Conservation (phyloP, 192 early-diverging fungal genomes). For the Coemansia sp. region DNA sequence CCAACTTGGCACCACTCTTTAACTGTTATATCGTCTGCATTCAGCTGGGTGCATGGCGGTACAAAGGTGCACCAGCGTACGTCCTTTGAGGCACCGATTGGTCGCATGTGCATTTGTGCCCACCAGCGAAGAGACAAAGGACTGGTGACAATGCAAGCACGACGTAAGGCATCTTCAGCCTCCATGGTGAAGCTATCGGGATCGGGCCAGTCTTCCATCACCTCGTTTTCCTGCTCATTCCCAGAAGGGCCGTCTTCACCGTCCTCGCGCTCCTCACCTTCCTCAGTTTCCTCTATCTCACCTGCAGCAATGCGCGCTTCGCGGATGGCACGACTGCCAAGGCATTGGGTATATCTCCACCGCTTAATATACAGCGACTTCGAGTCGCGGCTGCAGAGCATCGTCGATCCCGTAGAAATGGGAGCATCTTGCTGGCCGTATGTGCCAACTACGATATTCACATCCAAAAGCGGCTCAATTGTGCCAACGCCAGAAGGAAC, state of each 20-base stretch:
- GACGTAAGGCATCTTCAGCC: slow-evolving; percentile 46
- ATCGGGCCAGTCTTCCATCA: slow-evolving; percentile 37
- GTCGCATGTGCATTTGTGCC: slow-evolving; percentile 49
- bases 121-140: slow-evolving; percentile 46
- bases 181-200: slow-evolving; percentile 30
- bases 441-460: slow-evolving; percentile 31
- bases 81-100: slow-evolving; percentile 45
- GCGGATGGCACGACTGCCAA: slow-evolving; percentile 28
- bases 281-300: slow-evolving; percentile 49
- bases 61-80: slow-evolving; percentile 39
- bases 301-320: slow-evolving; percentile 32
- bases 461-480: slow-evolving; percentile 32
- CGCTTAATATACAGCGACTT: slow-evolving; percentile 38
- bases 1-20: slow-evolving; percentile 18
- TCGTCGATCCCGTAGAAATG: not conserved
- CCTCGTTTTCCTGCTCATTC: slow-evolving; percentile 4
- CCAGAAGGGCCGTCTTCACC: slow-evolving; percentile 17
- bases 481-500: slow-evolving; percentile 30
- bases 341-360: slow-evolving; percentile 40
- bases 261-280: slow-evolving; percentile 50
- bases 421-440: slow-evolving; percentile 37
- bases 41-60: slow-evolving; percentile 11
- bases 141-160: slow-evolving; percentile 34
- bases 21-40: not conserved
- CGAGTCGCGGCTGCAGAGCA: slow-evolving; percentile 32